Base-by-base conservation (phyloP, 495 filamentous ascomycete species). In the Rostrohypoxylon terebratum region DNA sequence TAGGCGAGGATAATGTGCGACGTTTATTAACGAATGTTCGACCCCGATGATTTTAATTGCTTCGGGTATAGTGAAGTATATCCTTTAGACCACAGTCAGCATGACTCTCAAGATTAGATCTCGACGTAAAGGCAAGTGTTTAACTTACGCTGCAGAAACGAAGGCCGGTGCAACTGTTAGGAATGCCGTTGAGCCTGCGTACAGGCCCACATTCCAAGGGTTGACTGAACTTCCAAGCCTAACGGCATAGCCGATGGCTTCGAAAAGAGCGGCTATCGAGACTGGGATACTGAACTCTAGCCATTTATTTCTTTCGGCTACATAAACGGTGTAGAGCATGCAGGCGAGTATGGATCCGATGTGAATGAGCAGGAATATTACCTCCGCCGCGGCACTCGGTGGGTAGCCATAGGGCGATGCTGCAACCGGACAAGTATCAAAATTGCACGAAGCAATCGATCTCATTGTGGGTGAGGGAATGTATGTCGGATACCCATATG, bases 201-300 rank as follows among this genome's bases (percentile, higher is more conserved):
- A 74, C 57, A 74, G 55, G 20, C n/a, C 34, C 14, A 74, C 68
- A 25, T 74, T 63, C 72, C 72, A 74, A 4, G 72, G 72, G 45
- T 74, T 50, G 13, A 59, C 10, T 18, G 63, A 40, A 54, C 72
- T 74, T 53, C 62, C 72, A 13, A 74, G 25, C 16, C 72, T 58
- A 16, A 68, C 44, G 3, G 28, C 67, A 38, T 74, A 68, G 9
- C 67, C 72, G 20, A 64, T 57, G n/a, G 53, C 62, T 51, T 74
- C 72, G 38, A 74, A 55, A 9, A 71, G 45, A 36, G 62, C 59
- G 6, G 67, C 63, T 55, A 71, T 44, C 44, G 68, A 71, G 18
- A 74, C 55, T 25, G 72, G 67, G 18, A 71, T 50, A 38, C 57
- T 74, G 25, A 74, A 74, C 18, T 63, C 51, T 16, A 74, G 51